Evolutionary conservation across 768 basidiomycete species (phyloP).

Genomic region (Leccinum rimulosum): DNA sequence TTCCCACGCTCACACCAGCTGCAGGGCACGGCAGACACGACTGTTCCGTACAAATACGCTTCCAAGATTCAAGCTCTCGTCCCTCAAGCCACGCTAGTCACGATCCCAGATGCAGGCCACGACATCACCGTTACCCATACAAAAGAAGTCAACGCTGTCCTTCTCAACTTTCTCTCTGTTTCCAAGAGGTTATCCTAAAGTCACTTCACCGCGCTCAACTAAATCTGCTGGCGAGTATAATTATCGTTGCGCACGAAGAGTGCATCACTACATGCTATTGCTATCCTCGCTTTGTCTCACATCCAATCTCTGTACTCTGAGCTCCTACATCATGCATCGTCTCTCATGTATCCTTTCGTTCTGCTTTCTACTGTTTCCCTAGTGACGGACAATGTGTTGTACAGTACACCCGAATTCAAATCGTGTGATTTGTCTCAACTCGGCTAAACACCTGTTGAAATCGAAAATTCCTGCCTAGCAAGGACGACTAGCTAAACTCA

Average conservation of each 20-base stretch:
- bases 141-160: constrained; percentile 28
- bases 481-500: not conserved
- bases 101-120: constrained; percentile 29
- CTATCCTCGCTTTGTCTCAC: not conserved
- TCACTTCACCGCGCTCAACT: not conserved
- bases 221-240: not conserved
- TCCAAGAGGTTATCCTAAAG: not conserved
- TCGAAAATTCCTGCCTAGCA: too few species aligned
- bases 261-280: not conserved
- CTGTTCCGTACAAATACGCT: constrained; percentile 34
- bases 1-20: not conserved
- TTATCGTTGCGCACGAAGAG: not conserved
- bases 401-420: constrained; percentile 2
- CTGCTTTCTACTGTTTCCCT: not conserved
- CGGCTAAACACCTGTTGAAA: not conserved
- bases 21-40: constrained; percentile 34
- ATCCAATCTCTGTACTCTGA: not conserved
- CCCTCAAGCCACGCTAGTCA: constrained; percentile 29
- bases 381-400: constrained; percentile 6
- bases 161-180: constrained; percentile 27
- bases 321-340: not conserved
- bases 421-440: not conserved
- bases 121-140: constrained; percentile 34
- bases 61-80: constrained; percentile 30
- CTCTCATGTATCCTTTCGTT: constrained; percentile 13